Conservation (phyloP, 2,329 filamentous ascomycete species). For the Botryotinia narcissicola region DNA sequence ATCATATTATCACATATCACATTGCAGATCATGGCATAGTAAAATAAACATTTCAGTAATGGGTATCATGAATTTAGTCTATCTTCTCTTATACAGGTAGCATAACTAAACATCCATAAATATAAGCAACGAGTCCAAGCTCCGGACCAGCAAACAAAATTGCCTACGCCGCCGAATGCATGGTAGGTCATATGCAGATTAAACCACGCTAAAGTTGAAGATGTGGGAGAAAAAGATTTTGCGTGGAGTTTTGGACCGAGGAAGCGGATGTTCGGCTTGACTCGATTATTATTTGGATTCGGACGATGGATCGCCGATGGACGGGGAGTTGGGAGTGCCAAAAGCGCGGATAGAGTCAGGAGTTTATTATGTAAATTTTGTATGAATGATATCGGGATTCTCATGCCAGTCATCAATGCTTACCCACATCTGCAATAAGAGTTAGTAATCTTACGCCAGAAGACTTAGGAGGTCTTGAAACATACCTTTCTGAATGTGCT, state of each 20-base stretch:
- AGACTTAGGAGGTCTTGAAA: constrained; percentile 14
- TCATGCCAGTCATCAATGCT: constrained; percentile 99
- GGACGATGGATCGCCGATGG: neutral
- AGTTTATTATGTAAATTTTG: constrained; percentile 74
- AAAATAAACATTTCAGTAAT: neutral
- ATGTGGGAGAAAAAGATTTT: constrained; percentile 2
- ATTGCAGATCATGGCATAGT: neutral
- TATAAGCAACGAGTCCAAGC: constrained; percentile 5
- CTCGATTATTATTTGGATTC: constrained; percentile 3
- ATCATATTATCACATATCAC: neutral
- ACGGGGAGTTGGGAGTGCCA: neutral
- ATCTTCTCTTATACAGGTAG: constrained; percentile 17
- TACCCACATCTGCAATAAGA: constrained; percentile 83
- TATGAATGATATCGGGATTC: constrained; percentile 98
- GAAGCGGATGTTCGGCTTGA: neutral
- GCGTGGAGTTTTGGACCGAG: neutral
- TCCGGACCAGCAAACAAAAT: constrained; percentile 1
- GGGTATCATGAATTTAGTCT: constrained; percentile 22
- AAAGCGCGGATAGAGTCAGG: neutral
- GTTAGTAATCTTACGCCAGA: constrained; percentile 25
- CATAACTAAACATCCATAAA: constrained; percentile 14
- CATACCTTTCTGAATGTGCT: constrained; percentile 97
- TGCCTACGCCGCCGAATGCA: constrained; percentile 15
- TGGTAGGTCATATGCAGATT: constrained; percentile 9
- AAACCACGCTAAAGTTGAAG: constrained; percentile 19